Evolutionary conservation across 2,329 filamentous ascomycete species (phyloP).

Genomic region (Mollisia scopiformis): DNA sequence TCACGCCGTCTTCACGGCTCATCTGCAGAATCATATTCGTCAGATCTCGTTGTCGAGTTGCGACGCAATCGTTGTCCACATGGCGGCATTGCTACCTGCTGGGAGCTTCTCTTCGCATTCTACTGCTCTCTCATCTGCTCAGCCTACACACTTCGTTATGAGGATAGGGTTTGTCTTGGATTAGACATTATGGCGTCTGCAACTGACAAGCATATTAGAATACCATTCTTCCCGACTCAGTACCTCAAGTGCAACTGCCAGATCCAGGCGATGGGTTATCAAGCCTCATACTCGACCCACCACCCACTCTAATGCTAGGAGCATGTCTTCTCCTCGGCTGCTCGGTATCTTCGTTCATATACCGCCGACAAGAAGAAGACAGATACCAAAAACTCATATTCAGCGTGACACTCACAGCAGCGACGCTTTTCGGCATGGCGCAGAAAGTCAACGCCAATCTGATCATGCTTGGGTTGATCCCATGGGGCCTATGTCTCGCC

Average conservation of each 20-base stretch:
- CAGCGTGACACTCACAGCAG: constrained; percentile 27
- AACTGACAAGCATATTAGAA: constrained; percentile 8
- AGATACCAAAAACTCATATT: constrained; percentile 38
- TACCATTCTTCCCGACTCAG: neutral
- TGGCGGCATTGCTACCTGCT: constrained; percentile 23
- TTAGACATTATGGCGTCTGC: neutral
- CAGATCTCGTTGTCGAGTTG: neutral
- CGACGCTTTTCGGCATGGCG: constrained; percentile 31
- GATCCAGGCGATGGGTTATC: constrained; percentile 18
- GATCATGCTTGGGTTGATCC: constrained; percentile 40
- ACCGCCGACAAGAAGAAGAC: constrained; percentile 38
- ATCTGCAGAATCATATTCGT: neutral
- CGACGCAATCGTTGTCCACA: constrained; percentile 12
- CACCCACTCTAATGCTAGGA: constrained; percentile 38
- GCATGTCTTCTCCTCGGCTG: constrained; percentile 41
- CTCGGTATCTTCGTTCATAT: constrained; percentile 41
- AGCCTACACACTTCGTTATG: constrained; percentile 33
- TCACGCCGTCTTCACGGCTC: neutral
- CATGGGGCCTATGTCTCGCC: constrained; percentile 40
- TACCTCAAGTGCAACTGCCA: neutral
- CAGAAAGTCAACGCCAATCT: constrained; percentile 33
- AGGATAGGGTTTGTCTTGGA: constrained; percentile 20
- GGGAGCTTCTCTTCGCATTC: constrained; percentile 26
- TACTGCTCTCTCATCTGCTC: constrained; percentile 28
- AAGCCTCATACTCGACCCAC: constrained; percentile 34